These are phyloP conservation scores for Entelexis paramagnoliae DNA, from an alignment of 1,139 yeast genomes.

Conservation along the genomic window DNA sequence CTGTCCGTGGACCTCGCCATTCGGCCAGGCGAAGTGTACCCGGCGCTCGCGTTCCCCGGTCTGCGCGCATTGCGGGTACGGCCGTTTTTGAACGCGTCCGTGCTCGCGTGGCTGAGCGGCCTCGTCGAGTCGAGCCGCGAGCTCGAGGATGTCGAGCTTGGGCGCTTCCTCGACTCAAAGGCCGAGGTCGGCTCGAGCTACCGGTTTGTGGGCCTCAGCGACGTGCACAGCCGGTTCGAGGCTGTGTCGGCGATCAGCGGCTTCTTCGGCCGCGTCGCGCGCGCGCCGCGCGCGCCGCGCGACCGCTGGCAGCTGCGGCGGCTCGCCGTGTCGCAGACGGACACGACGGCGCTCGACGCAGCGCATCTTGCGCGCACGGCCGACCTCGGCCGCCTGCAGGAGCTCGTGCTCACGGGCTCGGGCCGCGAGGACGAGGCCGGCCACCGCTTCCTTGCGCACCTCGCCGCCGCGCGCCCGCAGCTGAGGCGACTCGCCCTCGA, in stretches of 20 bases:
- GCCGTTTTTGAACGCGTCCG: constrained; percentile 19
- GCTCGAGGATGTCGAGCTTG: constrained; percentile 18
- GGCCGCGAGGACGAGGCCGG: constrained; percentile 13
- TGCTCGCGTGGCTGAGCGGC: constrained; percentile 19
- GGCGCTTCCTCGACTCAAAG: constrained; percentile 22
- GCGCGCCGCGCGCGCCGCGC: not conserved
- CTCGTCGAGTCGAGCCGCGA: constrained; percentile 7
- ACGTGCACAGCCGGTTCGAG: constrained; percentile 9
- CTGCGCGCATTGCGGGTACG: constrained; percentile 18
- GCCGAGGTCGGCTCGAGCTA: constrained; percentile 23
- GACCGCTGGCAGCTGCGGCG: constrained; percentile 9
- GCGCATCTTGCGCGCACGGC: not conserved
- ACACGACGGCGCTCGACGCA: constrained; percentile 9
- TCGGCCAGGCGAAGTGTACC: constrained; percentile 18
- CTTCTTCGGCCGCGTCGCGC: constrained; percentile 8
- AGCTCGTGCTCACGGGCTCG: constrained; percentile 16
- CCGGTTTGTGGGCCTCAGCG: constrained; percentile 22
- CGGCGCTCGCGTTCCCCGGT: constrained; percentile 11
- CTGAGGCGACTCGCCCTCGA: constrained; percentile 12
- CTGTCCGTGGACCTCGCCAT: constrained; percentile 22
- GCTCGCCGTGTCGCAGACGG: constrained; percentile 16
- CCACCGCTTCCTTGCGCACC: constrained; percentile 8
- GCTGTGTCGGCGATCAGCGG: constrained; percentile 6
- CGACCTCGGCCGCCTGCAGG: constrained; percentile 16
- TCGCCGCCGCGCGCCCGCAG: constrained; percentile 5